Conservation (phyloP, 2,329 filamentous ascomycete genomes). For the Zalaria obscura region DNA sequence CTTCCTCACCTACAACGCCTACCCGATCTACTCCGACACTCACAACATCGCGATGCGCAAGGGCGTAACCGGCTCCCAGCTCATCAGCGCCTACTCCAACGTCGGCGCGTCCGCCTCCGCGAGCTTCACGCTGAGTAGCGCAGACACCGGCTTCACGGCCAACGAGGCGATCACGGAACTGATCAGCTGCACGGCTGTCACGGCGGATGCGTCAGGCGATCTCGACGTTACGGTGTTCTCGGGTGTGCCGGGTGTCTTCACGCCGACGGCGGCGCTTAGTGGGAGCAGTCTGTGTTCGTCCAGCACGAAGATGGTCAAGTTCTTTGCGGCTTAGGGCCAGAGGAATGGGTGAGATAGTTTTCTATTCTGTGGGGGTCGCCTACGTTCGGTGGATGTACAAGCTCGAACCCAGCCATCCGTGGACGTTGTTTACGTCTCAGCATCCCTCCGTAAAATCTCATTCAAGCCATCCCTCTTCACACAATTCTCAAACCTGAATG, state of each 20-base stretch:
- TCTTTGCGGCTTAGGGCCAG: too few relatives aligned
- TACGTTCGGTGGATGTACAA: too few relatives aligned
- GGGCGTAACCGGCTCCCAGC: conserved; percentile 21
- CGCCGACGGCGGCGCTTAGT: conserved; percentile 18
- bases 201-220: conserved; percentile 27
- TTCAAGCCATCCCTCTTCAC: conserved; percentile 37
- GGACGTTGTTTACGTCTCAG: conserved; percentile 8
- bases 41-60: conserved; percentile 31
- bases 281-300: conserved; percentile 21
- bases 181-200: conserved; percentile 28
- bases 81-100: conserved; percentile 32
- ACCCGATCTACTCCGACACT: conserved; percentile 28
- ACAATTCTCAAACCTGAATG: conserved; percentile 42
- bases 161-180: conserved; percentile 21
- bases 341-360: too few relatives aligned
- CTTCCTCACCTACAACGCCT: conserved; percentile 28
- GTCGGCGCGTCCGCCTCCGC: conserved; percentile 21
- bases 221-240: conserved; percentile 28
- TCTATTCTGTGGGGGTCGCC: too few relatives aligned
- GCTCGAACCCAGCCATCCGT: too few relatives aligned
- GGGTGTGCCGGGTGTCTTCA: conserved; percentile 31
- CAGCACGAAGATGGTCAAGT: neutral
- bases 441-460: conserved; percentile 32
- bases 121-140: too few relatives aligned
- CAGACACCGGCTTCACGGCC: conserved; percentile 12